Evolutionary conservation across 306 rosid genomes (phyloP), one percentile per base, ranked within the genome.

Genomic region (Quercus ilex): DNA sequence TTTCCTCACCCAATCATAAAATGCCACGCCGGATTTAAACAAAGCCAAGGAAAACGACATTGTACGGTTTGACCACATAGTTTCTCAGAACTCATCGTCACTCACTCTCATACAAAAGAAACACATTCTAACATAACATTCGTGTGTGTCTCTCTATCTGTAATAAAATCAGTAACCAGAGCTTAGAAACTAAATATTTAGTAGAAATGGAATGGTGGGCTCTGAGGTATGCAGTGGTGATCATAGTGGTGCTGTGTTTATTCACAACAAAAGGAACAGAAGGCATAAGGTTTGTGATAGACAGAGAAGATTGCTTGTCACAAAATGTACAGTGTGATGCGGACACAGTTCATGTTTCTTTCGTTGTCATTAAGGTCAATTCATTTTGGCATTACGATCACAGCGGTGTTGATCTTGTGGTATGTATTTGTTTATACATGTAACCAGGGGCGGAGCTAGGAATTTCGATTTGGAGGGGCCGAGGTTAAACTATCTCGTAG

Each of bases 371-470:
- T 77, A 91, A 95, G 83, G 84, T 91, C 65, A 96, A 95, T 57
- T 85, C 99, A 7, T 73, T 86, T 1, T 93, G 98, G 98, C 94
- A 90, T 76, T 85, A 86, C 38, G 76, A 77, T 49, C 77, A 74
- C 8, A 94, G 90, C 41, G 90, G 98, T 67, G 96, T 93, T 21
- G 98, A 95, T 91, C 94, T 93, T 63, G 93, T 93, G 90, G 98
- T 95, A 86, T 77, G 85, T 68, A 49, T 78, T 18, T 43, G 21
- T 73, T 41, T 2, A 38, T 38, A 38, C 46, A 7, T 25, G 26
- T 25, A 25, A 38, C 46, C n/a, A n/a, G n/a, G n/a, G n/a, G n/a
- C n/a, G n/a, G n/a, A n/a, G n/a, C n/a, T n/a, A n/a, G n/a, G n/a
- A n/a, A n/a, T n/a, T n/a, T n/a, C n/a, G n/a, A n/a, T n/a, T n/a